Conservation (phyloP, 2,329 filamentous ascomycete genomes). For the Talaromyces rugulosus region DNA sequence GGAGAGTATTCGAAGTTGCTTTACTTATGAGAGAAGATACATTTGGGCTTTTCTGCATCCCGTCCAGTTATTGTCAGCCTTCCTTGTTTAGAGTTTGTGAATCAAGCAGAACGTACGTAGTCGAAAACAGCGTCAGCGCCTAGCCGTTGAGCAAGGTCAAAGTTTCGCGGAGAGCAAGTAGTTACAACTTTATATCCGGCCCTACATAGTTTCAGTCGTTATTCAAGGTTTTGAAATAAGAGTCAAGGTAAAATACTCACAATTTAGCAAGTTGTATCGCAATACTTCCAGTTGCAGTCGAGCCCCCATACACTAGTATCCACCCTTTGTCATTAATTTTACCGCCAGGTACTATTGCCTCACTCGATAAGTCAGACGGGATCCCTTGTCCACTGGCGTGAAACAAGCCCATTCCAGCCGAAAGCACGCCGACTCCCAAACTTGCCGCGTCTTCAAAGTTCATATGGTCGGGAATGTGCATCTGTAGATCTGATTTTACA, state of each 20-base stretch:
- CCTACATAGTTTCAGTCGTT: background rate
- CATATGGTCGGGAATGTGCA: constrained; percentile 28
- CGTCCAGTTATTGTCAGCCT: background rate
- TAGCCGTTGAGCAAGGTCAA: constrained; percentile 26
- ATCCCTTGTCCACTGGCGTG: background rate
- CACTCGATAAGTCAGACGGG: background rate
- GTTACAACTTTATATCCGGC: constrained; percentile 30
- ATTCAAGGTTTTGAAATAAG: background rate
- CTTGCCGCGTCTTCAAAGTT: constrained; percentile 28
- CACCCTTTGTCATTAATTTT: background rate
- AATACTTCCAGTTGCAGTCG: constrained; percentile 4
- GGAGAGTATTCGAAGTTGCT: constrained; percentile 1
- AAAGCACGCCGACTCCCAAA: constrained; percentile 24
- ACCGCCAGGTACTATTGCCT: background rate
- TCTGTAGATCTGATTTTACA: constrained; percentile 22
- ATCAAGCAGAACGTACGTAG: constrained; percentile 21
- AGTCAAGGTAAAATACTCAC: background rate
- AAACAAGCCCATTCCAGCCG: constrained; percentile 2
- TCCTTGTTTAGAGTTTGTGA: background rate
- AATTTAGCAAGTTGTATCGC: constrained; percentile 5
- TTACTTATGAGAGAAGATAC: background rate
- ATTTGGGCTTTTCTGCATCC: background rate
- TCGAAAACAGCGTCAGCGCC: constrained; percentile 37
- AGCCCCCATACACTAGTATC: constrained; percentile 4
- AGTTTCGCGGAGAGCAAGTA: constrained; percentile 33